Base-by-base conservation (phyloP, 495 filamentous ascomycete species). In the Alectoria sarmentosa region DNA sequence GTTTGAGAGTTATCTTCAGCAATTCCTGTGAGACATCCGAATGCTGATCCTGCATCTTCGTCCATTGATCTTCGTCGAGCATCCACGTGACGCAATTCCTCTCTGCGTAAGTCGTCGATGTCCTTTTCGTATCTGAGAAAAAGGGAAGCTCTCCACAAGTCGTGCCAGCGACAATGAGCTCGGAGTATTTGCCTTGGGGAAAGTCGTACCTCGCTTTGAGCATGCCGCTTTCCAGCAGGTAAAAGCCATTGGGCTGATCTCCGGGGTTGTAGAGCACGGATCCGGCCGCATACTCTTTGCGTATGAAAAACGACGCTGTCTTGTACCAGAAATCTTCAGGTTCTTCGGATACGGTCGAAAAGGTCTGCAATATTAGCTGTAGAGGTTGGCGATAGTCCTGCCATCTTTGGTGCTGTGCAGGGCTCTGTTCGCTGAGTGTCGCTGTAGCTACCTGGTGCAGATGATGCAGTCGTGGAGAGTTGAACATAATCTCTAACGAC, bases 71-170 rank as follows among this genome's bases (percentile, higher is more conserved):
- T 60, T 73, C 75, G 59, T 84, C 86, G 77, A 98, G 78, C 68
- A 87, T 76, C 94, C 94, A 98, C 19, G 87, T 85, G 19, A 93
- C 85, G 63, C 86, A 88, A 67, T 92, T 84, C 57, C 87, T 84
- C 70, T 97, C 92, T 0, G 89, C 87, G 62, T 85, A 79, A 32
- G 96, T 91, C 2, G 90, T 96, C 23, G 90, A 90, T 9, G 91
- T 97, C 44, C 94, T 82, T 36, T 84, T 82, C 0, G 92, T 96
- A 70, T 91, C 89, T 21, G 87, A 89, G 75, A 98, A 98, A 78
- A 98, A 98, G 0, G 94, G 94, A 61, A 98, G 75, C 75, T 98
- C 94, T 34, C 94, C 94, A 71, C 93, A 97, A 14, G 94, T 96
- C 32, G 93, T 92, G 30, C 94, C 94, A 11, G 91, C 91, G 4